phyloP scores from a whole-genome alignment of 148 eudicot genomes.

The Polygonum aviculare region DNA sequence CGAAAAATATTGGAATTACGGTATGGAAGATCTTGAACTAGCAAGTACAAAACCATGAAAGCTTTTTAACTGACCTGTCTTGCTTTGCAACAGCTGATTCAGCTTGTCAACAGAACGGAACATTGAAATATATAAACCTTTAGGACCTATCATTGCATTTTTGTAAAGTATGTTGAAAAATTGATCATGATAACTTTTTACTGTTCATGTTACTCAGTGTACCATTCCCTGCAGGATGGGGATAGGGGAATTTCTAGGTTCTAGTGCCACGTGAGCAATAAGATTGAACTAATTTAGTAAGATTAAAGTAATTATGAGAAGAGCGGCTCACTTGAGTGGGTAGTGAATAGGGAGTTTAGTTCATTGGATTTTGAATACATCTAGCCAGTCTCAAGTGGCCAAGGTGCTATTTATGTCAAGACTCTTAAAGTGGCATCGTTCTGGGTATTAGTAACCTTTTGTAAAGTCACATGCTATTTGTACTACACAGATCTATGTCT shows the following conservation, averaged over 20 bases:
- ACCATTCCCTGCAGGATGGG: neutral
- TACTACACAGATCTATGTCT: neutral
- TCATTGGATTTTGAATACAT: neutral
- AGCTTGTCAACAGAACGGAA: neutral
- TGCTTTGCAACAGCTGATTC: neutral
- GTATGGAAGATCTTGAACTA: constrained; percentile 33
- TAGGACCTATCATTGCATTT: neutral
- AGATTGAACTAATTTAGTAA: neutral
- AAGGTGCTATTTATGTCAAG: neutral
- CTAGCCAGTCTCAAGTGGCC: neutral
- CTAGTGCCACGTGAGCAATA: neutral
- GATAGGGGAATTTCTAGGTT: neutral
- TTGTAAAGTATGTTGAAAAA: neutral
- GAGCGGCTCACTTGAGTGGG: neutral
- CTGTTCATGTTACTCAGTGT: neutral
- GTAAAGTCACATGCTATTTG: neutral
- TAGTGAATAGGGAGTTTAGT: neutral
- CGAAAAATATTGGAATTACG: constrained; percentile 66
- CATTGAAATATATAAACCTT: neutral
- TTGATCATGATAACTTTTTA: neutral
- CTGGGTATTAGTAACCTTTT: neutral
- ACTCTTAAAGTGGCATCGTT: neutral
- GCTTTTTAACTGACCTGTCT: neutral
- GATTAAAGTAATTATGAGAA: neutral
- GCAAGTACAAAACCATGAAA: neutral